A percentile compares a stretch with the other conserved stretches of the same genome.
These are phyloP conservation scores for Myriangium duriaei DNA, from an alignment of 2,329 filamentous ascomycete species.

Conservation along the genomic window DNA sequence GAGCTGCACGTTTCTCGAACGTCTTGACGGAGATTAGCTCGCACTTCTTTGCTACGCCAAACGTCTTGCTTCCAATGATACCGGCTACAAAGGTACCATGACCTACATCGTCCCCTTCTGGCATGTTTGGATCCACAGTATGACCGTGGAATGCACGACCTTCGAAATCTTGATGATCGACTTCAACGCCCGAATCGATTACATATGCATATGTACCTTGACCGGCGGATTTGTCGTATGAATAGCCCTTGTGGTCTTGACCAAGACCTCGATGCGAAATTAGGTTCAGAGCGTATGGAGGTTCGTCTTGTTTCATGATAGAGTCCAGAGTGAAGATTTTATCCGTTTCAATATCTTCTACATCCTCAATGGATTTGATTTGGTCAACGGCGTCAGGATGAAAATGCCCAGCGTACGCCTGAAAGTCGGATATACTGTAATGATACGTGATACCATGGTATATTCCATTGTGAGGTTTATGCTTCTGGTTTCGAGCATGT, in stretches of 20 bases:
- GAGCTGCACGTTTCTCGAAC: constrained; percentile 29
- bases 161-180: constrained; percentile 21
- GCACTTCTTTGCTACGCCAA: constrained; percentile 49
- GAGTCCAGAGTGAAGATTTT: too few relatives aligned
- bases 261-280: too few relatives aligned
- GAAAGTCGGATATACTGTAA: too few relatives aligned
- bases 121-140: constrained; percentile 21
- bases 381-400: too few relatives aligned
- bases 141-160: constrained; percentile 24
- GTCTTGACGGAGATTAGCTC: constrained; percentile 49
- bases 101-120: constrained; percentile 39
- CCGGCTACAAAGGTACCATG: constrained; percentile 54
- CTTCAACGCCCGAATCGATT: constrained; percentile 22
- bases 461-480: constrained; percentile 7
- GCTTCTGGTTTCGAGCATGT: constrained; percentile 9
- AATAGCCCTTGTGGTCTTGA: too few relatives aligned
- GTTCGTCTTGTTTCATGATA: too few relatives aligned
- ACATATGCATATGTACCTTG: constrained; percentile 30
- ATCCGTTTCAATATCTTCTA: too few relatives aligned
- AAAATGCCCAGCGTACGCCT: too few relatives aligned
- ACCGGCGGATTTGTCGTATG: constrained; percentile 10
- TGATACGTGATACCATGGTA: too few relatives aligned
- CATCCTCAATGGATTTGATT: too few relatives aligned
- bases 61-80: constrained; percentile 47
- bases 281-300: too few relatives aligned